Percentiles rank a stretch among this genome's conserved stretches.
Conservation (phyloP, 331 rosid species). For the Arachis monticola region DNA sequence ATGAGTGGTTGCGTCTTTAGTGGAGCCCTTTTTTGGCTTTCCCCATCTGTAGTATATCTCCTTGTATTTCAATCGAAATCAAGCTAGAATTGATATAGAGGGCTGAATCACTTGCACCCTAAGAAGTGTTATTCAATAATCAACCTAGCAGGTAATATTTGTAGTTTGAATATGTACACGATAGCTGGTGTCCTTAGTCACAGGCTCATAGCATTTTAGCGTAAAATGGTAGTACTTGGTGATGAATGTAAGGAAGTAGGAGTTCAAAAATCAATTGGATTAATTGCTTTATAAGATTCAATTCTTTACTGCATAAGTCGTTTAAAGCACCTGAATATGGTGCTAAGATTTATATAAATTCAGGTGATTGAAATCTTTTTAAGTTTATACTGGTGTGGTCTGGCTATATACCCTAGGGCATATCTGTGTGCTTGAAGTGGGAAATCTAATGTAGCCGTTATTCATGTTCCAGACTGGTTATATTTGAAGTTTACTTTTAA, state of each 20-base stretch:
- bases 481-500: neutral
- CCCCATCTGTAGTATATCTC: neutral
- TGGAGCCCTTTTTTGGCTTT: neutral
- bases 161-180: neutral
- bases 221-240: constrained; percentile 1
- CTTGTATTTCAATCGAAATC: constrained; percentile 11
- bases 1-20: neutral
- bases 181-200: neutral
- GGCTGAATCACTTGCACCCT: constrained; percentile 5
- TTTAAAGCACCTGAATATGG: neutral
- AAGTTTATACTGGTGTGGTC: neutral
- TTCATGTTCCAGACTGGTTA: neutral
- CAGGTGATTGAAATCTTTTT: neutral
- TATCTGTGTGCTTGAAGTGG: constrained; percentile 20
- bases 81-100: constrained; percentile 5
- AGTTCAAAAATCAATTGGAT: constrained; percentile 5
- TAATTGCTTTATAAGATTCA: constrained; percentile 1
- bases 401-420: neutral
- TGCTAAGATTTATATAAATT: constrained; percentile 8
- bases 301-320: neutral
- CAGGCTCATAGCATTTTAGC: neutral
- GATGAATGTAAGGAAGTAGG: neutral
- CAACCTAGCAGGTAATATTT: neutral
- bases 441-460: constrained; percentile 10
- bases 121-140: neutral